A percentile compares a stretch with the other conserved stretches of the same genome.
Evolutionary conservation across 164 flowering plant species (phyloP).

Genomic region (Santalum album): DNA sequence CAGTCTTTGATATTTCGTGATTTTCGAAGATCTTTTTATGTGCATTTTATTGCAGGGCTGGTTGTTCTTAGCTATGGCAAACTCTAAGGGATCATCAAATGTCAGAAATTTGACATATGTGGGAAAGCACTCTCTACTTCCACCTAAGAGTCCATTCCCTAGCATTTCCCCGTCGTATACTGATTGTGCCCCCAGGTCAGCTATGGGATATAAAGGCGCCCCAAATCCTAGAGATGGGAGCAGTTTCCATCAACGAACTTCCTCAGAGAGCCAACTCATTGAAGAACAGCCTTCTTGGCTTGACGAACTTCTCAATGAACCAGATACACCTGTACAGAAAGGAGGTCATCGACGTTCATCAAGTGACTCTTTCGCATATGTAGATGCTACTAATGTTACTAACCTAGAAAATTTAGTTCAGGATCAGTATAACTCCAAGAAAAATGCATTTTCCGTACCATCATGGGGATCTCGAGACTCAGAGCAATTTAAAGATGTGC

Average conservation of each 20-base stretch:
- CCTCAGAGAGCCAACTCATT: conserved; percentile 65
- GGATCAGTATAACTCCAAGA: conserved; percentile 34
- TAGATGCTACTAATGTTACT: conserved; percentile 42
- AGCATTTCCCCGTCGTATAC: conserved; percentile 44
- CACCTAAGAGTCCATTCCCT: conserved; percentile 84
- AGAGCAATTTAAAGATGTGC: conserved; percentile 35
- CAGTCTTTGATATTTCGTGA: too few relatives aligned
- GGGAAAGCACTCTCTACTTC: conserved; percentile 69
- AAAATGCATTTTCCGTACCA: conserved; percentile 28
- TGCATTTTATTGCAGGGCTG: too few relatives aligned
- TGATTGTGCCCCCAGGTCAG: conserved; percentile 45
- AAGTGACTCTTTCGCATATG: conserved; percentile 82
- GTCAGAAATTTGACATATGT: conserved; percentile 34
- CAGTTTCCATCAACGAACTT: conserved; percentile 62
- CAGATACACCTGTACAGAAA: conserved; percentile 64
- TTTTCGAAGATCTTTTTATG: too few relatives aligned
- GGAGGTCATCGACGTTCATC: conserved; percentile 83
- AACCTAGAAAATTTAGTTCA: conserved; percentile 31
- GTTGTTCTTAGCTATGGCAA: conserved; percentile 40
- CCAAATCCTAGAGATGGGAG: conserved; percentile 55
- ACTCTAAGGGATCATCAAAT: conserved; percentile 51
- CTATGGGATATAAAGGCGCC: conserved; percentile 35
- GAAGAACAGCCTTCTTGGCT: conserved; percentile 97
- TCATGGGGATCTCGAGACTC: conserved; percentile 53
- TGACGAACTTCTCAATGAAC: conserved; percentile 86